Evolutionary conservation across 2,329 filamentous ascomycete species (phyloP).

Genomic region (Fusarium abutilonis): DNA sequence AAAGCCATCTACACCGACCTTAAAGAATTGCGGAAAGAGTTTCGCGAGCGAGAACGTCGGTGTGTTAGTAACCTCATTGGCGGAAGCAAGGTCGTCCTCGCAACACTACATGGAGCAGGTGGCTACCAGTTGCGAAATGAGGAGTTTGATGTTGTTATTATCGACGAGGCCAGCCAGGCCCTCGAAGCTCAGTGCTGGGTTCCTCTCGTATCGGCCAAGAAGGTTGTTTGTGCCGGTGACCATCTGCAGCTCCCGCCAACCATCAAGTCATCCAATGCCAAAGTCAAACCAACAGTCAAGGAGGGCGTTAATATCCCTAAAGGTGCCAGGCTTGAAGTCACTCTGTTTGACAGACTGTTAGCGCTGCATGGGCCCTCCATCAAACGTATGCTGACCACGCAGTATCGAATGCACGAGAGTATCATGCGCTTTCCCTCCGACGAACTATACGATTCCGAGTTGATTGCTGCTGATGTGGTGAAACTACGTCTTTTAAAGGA

Average conservation of each 20-base stretch:
- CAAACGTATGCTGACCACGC: constrained; percentile 94
- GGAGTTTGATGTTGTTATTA: constrained; percentile 90
- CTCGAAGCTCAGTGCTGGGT: constrained; percentile 98
- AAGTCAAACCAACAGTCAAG: constrained; percentile 54
- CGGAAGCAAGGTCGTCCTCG: constrained; percentile 86
- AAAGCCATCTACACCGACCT: constrained; percentile 85
- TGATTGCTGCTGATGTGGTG: constrained; percentile 84
- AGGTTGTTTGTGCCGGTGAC: constrained; percentile 91
- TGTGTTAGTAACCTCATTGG: constrained; percentile 81
- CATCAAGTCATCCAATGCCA: constrained; percentile 79
- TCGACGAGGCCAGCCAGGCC: constrained; percentile 96
- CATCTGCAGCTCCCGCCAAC: constrained; percentile 94
- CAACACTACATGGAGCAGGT: constrained; percentile 91
- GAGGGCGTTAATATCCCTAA: constrained; percentile 55
- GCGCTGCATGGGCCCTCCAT: constrained; percentile 81
- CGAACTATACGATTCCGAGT: constrained; percentile 83
- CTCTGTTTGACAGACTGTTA: constrained; percentile 89
- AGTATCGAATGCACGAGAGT: constrained; percentile 96
- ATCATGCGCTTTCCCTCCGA: constrained; percentile 96
- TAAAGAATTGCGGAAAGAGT: constrained; percentile 87
- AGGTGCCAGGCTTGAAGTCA: constrained; percentile 79
- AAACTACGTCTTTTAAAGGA: constrained; percentile 78
- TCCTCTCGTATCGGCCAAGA: constrained; percentile 79
- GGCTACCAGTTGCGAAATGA: constrained; percentile 82
- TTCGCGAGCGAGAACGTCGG: constrained; percentile 80